Conservation (phyloP, 1,139 yeast genomes). For the Blastobotrys ciferrii region DNA sequence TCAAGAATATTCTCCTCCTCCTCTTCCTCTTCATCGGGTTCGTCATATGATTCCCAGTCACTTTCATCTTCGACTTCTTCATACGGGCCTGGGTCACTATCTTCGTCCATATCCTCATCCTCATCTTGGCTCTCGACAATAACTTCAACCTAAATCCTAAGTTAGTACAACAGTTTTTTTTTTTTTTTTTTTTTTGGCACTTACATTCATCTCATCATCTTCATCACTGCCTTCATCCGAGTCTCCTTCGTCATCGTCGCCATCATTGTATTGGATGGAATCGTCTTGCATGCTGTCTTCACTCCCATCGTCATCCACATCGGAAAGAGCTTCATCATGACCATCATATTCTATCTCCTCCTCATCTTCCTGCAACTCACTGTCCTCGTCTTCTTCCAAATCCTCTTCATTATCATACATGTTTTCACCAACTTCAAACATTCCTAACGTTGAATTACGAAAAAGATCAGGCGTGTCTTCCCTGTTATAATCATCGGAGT, state of each 20-base stretch:
- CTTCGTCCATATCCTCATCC: constrained; percentile 38
- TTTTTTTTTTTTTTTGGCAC: no score
- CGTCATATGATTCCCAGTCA: constrained; percentile 32
- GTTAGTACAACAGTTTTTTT: constrained; percentile 1
- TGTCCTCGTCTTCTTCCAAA: constrained; percentile 42
- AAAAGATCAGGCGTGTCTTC: constrained; percentile 84
- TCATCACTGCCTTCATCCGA: constrained; percentile 30
- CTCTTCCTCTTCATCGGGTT: constrained; percentile 31
- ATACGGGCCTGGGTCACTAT: constrained; percentile 39
- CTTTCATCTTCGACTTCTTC: constrained; percentile 33
- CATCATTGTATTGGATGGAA: constrained; percentile 17
- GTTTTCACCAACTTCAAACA: constrained; percentile 82
- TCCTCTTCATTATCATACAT: constrained; percentile 60
- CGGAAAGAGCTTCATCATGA: constrained; percentile 35
- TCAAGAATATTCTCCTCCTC: constrained; percentile 26
- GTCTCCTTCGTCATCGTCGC: constrained; percentile 39
- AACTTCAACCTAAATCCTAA: constrained; percentile 23
- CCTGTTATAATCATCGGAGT: constrained; percentile 56
- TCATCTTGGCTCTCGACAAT: constrained; percentile 40
- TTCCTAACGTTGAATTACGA: constrained; percentile 84
- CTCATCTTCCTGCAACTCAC: constrained; percentile 31
- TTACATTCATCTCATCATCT: constrained; percentile 32
- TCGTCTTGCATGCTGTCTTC: constrained; percentile 24
- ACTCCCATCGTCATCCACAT: constrained; percentile 34
- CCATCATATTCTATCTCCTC: constrained; percentile 34